Evolutionary conservation across 1,139 yeast species (phyloP).

Genomic region (Geotrichum klebahnii): DNA sequence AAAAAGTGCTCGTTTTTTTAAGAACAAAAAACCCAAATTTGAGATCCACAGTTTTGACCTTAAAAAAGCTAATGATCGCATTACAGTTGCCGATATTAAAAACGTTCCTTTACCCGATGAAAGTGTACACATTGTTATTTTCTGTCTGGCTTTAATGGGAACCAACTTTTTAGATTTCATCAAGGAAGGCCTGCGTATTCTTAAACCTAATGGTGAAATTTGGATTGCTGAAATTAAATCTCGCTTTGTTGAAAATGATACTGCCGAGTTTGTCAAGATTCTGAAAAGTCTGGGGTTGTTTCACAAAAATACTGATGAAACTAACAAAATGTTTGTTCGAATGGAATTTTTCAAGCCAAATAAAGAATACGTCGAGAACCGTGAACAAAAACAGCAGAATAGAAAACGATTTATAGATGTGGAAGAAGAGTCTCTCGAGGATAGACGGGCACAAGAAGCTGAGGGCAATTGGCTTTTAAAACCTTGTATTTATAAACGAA

Average conservation of each 20-base stretch:
- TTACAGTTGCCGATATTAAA: constrained; percentile 92
- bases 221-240: constrained; percentile 98
- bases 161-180: constrained; percentile 90
- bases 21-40: constrained; percentile 40
- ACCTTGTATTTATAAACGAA: constrained; percentile 92
- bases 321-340: constrained; percentile 88
- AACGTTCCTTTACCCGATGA: constrained; percentile 78
- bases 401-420: constrained; percentile 68
- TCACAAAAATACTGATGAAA: constrained; percentile 81
- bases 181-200: constrained; percentile 78
- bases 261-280: constrained; percentile 68
- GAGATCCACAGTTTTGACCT: constrained; percentile 85
- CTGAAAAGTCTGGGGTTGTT: constrained; percentile 76
- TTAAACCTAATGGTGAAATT: constrained; percentile 86
- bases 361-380: constrained; percentile 60
- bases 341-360: constrained; percentile 87
- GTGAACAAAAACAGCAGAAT: constrained; percentile 47
- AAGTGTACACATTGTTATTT: constrained; percentile 78
- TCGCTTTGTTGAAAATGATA: constrained; percentile 62
- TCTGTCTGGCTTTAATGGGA: constrained; percentile 95
- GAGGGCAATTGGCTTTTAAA: constrained; percentile 88
- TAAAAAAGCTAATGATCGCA: constrained; percentile 77
- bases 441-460: constrained; percentile 53
- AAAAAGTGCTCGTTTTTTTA: constrained; percentile 32
- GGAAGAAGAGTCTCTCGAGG: constrained; percentile 55